Conservation (phyloP, 371 early-diverging fungal genomes). For the Saksenaea vasiformis region DNA sequence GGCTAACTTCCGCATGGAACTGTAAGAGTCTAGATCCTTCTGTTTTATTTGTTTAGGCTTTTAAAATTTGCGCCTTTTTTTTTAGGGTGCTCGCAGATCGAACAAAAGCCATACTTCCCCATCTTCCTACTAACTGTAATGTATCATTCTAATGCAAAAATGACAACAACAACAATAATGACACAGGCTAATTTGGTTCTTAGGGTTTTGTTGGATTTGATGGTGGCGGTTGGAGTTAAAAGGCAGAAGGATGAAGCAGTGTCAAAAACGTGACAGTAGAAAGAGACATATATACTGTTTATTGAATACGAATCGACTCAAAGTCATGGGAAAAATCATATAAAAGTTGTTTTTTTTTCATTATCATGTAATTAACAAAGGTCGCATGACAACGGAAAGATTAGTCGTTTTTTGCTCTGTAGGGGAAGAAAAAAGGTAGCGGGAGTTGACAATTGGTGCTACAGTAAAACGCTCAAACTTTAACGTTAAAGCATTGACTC, state of each 20-base stretch:
- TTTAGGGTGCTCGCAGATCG: slow-evolving; percentile 81
- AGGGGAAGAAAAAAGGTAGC: not conserved
- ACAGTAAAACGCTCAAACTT: not conserved
- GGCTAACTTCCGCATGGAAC: slow-evolving; percentile 94
- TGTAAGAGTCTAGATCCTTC: slow-evolving; percentile 49
- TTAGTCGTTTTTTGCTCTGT: not conserved
- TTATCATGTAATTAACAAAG: not conserved
- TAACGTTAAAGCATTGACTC: slow-evolving; percentile 3
- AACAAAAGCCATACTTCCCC: slow-evolving; percentile 89
- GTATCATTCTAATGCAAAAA: not conserved
- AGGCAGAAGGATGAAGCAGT: no score
- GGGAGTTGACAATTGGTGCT: not conserved
- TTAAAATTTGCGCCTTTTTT: not conserved
- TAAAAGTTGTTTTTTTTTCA: not conserved
- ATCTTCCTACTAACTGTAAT: slow-evolving; percentile 83
- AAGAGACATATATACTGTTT: not conserved
- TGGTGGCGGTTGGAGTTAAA: slow-evolving; percentile 55
- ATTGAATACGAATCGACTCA: not conserved
- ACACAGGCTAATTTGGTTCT: not conserved
- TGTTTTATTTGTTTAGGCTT: not conserved
- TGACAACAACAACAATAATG: not conserved
- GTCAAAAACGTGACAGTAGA: not conserved
- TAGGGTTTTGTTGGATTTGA: slow-evolving; percentile 82
- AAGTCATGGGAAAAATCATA: no score
- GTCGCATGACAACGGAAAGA: not conserved